phyloP scores from a whole-genome alignment of 441 rosid genomes.

The Pelargonium australe region DNA sequence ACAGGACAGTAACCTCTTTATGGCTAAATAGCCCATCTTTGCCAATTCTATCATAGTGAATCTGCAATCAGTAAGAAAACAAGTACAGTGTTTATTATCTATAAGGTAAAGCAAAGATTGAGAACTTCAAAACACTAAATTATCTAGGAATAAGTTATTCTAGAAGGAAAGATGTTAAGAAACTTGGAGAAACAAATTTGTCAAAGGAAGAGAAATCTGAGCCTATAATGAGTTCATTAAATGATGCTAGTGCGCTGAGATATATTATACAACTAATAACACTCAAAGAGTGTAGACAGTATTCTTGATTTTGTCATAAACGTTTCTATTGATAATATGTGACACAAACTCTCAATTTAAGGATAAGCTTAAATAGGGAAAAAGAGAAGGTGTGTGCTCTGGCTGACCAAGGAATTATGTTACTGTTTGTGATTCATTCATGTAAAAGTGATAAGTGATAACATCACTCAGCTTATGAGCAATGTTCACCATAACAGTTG shows the following conservation, averaged over 20 bases:
- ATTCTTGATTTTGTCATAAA: not conserved
- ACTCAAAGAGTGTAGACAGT: not conserved
- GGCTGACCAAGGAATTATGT: not conserved
- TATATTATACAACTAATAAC: not conserved
- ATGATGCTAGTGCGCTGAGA: not conserved
- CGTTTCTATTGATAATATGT: not conserved
- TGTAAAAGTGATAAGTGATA: not conserved
- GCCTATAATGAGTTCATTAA: not conserved
- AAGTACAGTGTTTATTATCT: not conserved
- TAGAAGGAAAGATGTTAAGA: not conserved
- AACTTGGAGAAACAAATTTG: not conserved
- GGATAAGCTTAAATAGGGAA: not conserved
- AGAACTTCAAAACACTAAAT: too few species aligned
- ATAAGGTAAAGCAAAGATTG: not conserved
- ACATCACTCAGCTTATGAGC: not conserved
- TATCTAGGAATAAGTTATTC: not conserved
- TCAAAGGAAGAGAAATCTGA: not conserved
- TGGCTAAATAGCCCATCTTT: slow-evolving; percentile 79
- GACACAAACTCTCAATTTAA: not conserved
- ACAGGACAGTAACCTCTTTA: slow-evolving; percentile 83
- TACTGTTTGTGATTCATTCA: not conserved
- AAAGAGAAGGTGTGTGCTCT: not conserved
- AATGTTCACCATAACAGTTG: slow-evolving; percentile 6
- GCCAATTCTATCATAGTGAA: slow-evolving; percentile 90
- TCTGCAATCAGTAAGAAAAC: slow-evolving; percentile 38